A percentile compares a stretch with the other conserved stretches of the same genome.
These are phyloP conservation scores for Tolypocladium album DNA, from an alignment of 2,329 filamentous ascomycete genomes.

Conservation along the genomic window DNA sequence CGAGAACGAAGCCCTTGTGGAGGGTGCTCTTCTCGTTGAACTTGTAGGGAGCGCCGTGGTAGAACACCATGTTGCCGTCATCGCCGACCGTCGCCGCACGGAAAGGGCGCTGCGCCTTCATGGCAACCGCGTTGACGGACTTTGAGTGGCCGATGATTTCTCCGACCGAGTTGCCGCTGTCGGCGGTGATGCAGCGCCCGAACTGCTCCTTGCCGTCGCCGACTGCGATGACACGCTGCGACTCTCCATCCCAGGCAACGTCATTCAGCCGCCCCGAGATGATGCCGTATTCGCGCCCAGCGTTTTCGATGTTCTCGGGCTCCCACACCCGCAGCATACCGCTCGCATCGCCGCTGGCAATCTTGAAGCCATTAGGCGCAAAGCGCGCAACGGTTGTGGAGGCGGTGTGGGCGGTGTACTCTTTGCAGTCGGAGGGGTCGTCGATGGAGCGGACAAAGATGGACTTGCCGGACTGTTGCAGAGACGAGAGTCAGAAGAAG, in stretches of 20 bases:
- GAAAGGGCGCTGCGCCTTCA: conserved; percentile 82
- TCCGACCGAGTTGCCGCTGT: conserved; percentile 91
- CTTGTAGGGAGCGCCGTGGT: conserved; percentile 91
- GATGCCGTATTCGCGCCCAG: conserved; percentile 89
- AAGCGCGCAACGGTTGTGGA: conserved; percentile 89
- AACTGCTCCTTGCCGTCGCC: conserved; percentile 91
- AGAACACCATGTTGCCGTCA: conserved; percentile 81
- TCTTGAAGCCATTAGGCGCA: conserved; percentile 86
- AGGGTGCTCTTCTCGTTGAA: conserved; percentile 76
- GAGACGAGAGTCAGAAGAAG: neutral
- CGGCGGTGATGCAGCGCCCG: conserved; percentile 87
- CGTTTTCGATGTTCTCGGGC: conserved; percentile 70
- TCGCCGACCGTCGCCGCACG: conserved; percentile 86
- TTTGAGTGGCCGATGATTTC: conserved; percentile 89
- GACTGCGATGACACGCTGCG: conserved; percentile 90
- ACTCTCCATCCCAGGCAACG: conserved; percentile 95
- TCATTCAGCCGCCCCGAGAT: conserved; percentile 93
- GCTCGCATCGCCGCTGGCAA: conserved; percentile 81
- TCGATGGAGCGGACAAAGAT: conserved; percentile 95
- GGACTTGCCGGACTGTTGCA: conserved; percentile 74
- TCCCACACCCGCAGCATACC: conserved; percentile 91
- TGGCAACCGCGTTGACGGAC: conserved; percentile 80
- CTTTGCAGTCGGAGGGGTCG: conserved; percentile 69
- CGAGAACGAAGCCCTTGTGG: conserved; percentile 84
- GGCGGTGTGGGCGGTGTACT: conserved; percentile 86